Evolutionary conservation across 78 protist species (phyloP), one percentile per base, ranked within the genome.

Genomic region (Bodo saltans): DNA sequence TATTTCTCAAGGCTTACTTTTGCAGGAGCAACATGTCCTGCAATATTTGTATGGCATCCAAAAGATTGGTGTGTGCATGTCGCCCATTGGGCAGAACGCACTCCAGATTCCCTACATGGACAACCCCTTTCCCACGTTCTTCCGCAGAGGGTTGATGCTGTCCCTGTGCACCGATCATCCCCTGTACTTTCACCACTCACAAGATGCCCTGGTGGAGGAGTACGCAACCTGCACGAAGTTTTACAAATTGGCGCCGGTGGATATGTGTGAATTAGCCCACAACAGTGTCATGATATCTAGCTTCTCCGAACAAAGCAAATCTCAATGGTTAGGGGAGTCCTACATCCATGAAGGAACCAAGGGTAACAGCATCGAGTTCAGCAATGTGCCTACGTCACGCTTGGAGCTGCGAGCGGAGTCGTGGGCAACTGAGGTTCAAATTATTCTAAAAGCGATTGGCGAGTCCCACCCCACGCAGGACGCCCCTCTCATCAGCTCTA

Each of bases 61-160:
- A 17, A 33, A 80, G 69, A 40, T 87, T n/a, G 83, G 83, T 3
- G 26, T 87, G 17, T 41, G 53, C 70, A 42, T 87, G 42, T 70
- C 80, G 34, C 90, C 90, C 42, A 21, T 87, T 25, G 40, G 72
- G 34, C 69, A 70, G 42, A 87, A 87, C 81, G 74, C 73, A 2
- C 1, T 87, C n/a, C 95, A 96, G 82, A 76, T 2, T 3, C 76
- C 76, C 35, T 87, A 69, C 52, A 21, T 27, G 30, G 52, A 69
- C 8, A 67, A 82, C 42, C 85, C 85, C 37, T 82, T 82, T 26
- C 68, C 26, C 33, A 37, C 27, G 42, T 82, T 82, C 70, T 80
- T 76, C 35, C 70, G 69, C 32, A 41, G 79, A n/a, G 90, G 90
- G 4, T 17, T 87, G 32, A 4, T 3, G 21, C 79, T 78, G 27